Conservation (phyloP, 2,329 filamentous ascomycete species). For the Sarocladium brachiariae region DNA sequence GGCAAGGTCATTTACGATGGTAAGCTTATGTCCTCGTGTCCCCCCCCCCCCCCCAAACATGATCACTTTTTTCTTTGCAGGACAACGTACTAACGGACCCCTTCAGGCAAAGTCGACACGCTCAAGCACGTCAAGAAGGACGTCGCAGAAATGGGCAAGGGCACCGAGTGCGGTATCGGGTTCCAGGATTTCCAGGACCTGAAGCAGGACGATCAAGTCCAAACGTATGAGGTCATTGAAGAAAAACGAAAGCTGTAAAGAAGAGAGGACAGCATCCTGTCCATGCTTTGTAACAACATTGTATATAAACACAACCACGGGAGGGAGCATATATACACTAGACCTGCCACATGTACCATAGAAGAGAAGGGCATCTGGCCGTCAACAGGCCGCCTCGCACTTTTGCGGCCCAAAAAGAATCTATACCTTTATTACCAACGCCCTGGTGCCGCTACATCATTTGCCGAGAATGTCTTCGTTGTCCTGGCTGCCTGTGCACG, state of each 20-base stretch:
- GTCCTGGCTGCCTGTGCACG: conserved; percentile 39
- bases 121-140: conserved; percentile 93
- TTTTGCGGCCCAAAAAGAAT: background rate
- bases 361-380: conserved; percentile 8
- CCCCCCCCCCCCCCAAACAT: no score
- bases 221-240: conserved; percentile 72
- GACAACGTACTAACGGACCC: conserved; percentile 12
- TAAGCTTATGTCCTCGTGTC: conserved; percentile 39
- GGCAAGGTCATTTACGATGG: conserved; percentile 74
- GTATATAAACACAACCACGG: background rate
- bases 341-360: conserved; percentile 10
- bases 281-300: conserved; percentile 11
- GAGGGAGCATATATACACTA: no score
- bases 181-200: conserved; percentile 78
- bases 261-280: conserved; percentile 6
- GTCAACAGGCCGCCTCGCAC: no score
- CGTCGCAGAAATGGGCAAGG: conserved; percentile 81
- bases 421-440: conserved; percentile 24
- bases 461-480: conserved; percentile 45
- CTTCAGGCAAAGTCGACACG: conserved; percentile 64
- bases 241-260: conserved; percentile 58
- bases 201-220: conserved; percentile 74
- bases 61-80: conserved; percentile 4
- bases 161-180: conserved; percentile 84
- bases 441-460: conserved; percentile 39